Evolutionary conservation across 2,329 filamentous ascomycete species (phyloP).

Genomic region (Apiospora hydei): DNA sequence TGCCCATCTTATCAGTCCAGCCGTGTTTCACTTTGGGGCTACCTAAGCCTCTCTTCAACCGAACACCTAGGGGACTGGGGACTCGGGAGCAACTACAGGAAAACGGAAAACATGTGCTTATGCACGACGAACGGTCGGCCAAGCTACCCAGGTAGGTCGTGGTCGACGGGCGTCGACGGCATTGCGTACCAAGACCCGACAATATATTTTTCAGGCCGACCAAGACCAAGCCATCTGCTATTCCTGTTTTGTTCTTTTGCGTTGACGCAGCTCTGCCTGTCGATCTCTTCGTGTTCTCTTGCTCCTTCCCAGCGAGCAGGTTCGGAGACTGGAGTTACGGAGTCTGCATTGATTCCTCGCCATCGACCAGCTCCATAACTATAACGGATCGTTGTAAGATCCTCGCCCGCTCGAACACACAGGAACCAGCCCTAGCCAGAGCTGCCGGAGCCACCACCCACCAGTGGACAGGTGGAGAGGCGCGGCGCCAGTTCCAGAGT

Average conservation of each 20-base stretch:
- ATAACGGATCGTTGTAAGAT: conserved; percentile 21
- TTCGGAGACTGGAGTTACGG: background rate
- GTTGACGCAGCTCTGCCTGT: background rate
- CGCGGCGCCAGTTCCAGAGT: conserved; percentile 12
- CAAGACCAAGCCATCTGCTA: background rate
- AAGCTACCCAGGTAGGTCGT: background rate
- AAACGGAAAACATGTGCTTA: background rate
- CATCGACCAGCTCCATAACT: conserved; percentile 15
- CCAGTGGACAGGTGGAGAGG: background rate
- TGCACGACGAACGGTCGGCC: background rate
- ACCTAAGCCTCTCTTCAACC: background rate
- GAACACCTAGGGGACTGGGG: conserved; percentile 8
- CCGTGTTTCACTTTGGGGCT: conserved; percentile 13
- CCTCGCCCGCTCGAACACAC: conserved; percentile 18
- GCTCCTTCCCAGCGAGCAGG: background rate
- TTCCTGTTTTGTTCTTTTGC: conserved; percentile 5
- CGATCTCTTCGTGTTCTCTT: conserved; percentile 10
- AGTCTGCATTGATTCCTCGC: background rate
- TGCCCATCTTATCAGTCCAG: background rate
- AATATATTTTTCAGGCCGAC: background rate
- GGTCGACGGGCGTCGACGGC: background rate
- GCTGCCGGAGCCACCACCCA: conserved; percentile 14
- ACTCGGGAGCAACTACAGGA: background rate
- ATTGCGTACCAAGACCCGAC: conserved; percentile 1
- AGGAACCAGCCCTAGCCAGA: conserved; percentile 3